Base-by-base conservation (phyloP, 2,329 filamentous ascomycete genomes). In the Plectosphaerella cucumerina region DNA sequence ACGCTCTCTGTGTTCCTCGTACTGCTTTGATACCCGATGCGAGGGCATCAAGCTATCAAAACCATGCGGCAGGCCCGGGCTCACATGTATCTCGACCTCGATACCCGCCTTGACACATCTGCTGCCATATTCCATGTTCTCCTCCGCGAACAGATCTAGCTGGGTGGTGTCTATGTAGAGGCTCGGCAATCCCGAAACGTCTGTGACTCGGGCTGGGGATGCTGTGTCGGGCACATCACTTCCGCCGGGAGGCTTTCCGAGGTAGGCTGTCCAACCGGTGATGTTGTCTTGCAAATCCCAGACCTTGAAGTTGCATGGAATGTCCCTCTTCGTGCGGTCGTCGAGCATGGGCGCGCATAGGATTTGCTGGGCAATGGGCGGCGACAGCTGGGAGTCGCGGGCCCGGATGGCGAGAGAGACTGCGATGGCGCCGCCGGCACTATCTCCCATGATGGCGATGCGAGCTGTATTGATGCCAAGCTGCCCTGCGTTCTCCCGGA, bases 61-160 rank as follows among this genome's bases (percentile, higher is more conserved):
- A 0, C 60, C 67, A 53, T 75, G 71, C 3, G 68, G 67, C 26
- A 74, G 49, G 2, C 71, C 72, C 1, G 63, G 60, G 54, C 71
- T 74, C 42, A 73, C 35, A 47, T 73, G 70, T 6, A 73, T 59
- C 56, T 74, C 71, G 2, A 70, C 64, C 31, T 65, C 59, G 4
- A 71, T 57, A 2, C 63, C 62, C 8, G 60, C 68, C 50, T 59
- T 53, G 11, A 57, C 58, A 15, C 74, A 59, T 37, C 64, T 57
- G 17, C 46, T 49, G 15, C 59, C 70, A 53, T 64, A 73, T 43
- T 57, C 56, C 1, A 66, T 12, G n/a, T 51, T 50, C 55, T 72
- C 70, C 8, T 63, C 63, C 10, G 59, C 43, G 52, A 74, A 75
- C 14, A 74, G 33, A 44, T 74, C 71, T 42, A 72, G 52, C 5